Evolutionary conservation across 2,329 filamentous ascomycete species (phyloP).

Genomic region (Sarocladium brachiariae): DNA sequence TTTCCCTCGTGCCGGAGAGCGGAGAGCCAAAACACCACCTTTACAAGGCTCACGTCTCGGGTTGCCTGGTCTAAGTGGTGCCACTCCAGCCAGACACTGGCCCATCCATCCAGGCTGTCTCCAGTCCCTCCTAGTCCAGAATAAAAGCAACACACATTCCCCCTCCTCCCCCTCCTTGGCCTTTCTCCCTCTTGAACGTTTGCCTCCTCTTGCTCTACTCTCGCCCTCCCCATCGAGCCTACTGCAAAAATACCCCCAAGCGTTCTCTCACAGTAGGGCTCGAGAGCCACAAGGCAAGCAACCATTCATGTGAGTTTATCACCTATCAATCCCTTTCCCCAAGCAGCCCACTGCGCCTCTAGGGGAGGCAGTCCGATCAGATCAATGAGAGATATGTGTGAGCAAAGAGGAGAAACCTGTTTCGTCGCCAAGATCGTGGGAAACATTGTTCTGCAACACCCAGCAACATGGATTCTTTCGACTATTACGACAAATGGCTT

Average conservation of each 20-base stretch:
- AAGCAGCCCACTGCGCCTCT: background rate
- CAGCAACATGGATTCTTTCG: background rate
- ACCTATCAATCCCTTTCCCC: background rate
- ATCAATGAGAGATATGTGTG: background rate
- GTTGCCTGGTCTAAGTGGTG: constrained; percentile 8
- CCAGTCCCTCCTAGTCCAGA: constrained; percentile 8
- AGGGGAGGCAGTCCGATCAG: background rate
- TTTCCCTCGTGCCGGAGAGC: constrained; percentile 5
- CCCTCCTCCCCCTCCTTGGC: constrained; percentile 9
- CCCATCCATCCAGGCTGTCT: background rate
- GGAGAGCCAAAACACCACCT: constrained; percentile 8
- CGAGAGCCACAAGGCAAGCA: background rate
- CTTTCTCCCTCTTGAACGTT: constrained; percentile 2
- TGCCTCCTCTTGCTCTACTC: constrained; percentile 8
- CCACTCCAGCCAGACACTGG: constrained; percentile 3
- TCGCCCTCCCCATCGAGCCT: constrained; percentile 11
- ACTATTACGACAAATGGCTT: background rate
- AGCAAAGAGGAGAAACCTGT: background rate
- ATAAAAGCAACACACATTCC: constrained; percentile 14
- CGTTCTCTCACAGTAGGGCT: constrained; percentile 10
- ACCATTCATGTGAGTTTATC: constrained; percentile 3
- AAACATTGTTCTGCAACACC: background rate
- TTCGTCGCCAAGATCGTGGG: background rate
- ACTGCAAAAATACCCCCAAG: background rate
- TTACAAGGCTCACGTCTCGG: constrained; percentile 1